A percentile compares a stretch with the other conserved stretches of the same genome.
These are phyloP conservation scores for Suillus placidus DNA, from an alignment of 768 basidiomycete species.

Conservation along the genomic window DNA sequence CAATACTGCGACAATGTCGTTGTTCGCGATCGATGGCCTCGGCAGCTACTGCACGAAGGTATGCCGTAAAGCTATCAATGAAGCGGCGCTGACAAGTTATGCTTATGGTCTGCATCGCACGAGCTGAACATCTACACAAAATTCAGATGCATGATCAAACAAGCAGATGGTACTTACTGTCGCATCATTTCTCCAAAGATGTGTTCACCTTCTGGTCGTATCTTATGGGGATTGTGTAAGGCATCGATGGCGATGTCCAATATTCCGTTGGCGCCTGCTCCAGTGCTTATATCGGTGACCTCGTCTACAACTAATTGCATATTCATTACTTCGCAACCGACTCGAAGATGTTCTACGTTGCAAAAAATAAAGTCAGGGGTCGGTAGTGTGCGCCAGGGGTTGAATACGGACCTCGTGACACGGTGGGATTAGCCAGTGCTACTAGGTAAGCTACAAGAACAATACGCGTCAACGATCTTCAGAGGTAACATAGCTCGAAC, in stretches of 20 bases:
- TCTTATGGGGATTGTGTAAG: too few relatives aligned
- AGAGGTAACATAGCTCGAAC: slow-evolving; percentile 19
- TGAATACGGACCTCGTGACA: slow-evolving; percentile 3
- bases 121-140: too few relatives aligned
- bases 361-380: background rate
- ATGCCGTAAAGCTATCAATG: too few relatives aligned
- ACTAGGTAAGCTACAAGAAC: slow-evolving; percentile 8
- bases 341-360: slow-evolving; percentile 27
- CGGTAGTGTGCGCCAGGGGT: background rate
- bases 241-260: slow-evolving; percentile 13
- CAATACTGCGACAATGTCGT: too few relatives aligned
- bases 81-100: too few relatives aligned
- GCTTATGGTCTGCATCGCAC: too few relatives aligned
- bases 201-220: too few relatives aligned
- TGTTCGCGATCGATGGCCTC: too few relatives aligned
- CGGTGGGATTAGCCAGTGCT: slow-evolving; percentile 8
- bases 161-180: background rate
- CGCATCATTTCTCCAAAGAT: too few relatives aligned
- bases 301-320: background rate
- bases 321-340: slow-evolving; percentile 36
- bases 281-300: background rate
- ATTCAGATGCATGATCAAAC: too few relatives aligned
- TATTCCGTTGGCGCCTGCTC: background rate
- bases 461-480: background rate
- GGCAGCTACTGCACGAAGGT: too few relatives aligned